Base-by-base conservation (phyloP, 192 early-diverging fungal genomes). In the Chytriomyces confervae region DNA sequence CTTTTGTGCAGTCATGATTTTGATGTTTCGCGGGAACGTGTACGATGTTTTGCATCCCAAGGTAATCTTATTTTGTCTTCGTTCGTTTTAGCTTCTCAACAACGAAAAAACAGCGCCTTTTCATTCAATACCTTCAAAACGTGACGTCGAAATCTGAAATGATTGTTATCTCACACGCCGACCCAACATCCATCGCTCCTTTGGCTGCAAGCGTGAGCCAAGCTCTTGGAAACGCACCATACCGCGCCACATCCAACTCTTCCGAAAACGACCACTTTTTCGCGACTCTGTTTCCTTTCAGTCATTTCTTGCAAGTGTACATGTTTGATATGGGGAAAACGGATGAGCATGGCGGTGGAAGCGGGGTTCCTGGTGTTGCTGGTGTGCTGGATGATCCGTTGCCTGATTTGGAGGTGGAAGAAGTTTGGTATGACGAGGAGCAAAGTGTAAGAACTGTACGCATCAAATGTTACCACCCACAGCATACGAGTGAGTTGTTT, bases 41-140 rank as follows among this genome's bases (percentile, higher is more conserved):
- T 93, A 86, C 61, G 89, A 91, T 50, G 74, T 70, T 5, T 66
- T 89, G 72, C 90, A 92, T 76, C 92, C 92, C 11, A 93, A 93
- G 79, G 70, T 88, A 79, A 57, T 63, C 63, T 57, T 45, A 5
- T 36, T 36, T 36, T 36, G 36, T 36, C 2, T 1, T 36, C 78
- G 7, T 67, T 46, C 50, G 23, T 67, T 20, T 62, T 29, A 72
- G 57, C 60, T 6, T 43, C 9, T 36, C 36, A 36, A 36, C 2
- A 36, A 36, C 36, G 36, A 36, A 36, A 36, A 36, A 36, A 36
- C n/a, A n/a, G n/a, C 24, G 84, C 5, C 68, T 87, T 0, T 91
- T 88, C 76, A 83, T 90, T 13, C 87, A 89, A 57, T 90, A 92
- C 75, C 72, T 86, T 29, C 88, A 90, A 50, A 92, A 93, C 69